Evolutionary conservation across 768 basidiomycete genomes (phyloP), one percentile per base, ranked within the genome.

Genomic region (Suillus americanus): DNA sequence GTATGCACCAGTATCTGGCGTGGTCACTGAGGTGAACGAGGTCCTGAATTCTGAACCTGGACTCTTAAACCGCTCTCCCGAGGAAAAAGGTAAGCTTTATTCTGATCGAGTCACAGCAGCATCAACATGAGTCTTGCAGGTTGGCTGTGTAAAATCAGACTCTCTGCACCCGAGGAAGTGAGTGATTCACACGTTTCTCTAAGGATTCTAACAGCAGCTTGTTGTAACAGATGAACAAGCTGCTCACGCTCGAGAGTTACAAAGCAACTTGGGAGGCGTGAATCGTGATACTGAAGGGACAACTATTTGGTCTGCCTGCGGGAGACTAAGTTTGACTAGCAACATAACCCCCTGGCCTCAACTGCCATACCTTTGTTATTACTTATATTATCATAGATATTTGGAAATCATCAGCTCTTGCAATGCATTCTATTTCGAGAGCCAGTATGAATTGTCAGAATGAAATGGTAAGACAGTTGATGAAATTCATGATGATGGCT

Each of bases 1-100:
- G 93, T 99, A 92, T 77, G 94, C 97, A 5, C 97, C 97, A 35
- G 85, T 99, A 25, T 94, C 94, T 3, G 97, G 97, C 10, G 84
- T 82, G 6, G 80, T 99, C 23, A 80, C 86, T 65, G 89, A 89
- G 72, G 86, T 98, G 71, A 99, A 99, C 77, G 81, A 87, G 62
- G 75, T 67, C 12, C 82, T 99, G 53, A 79, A 83, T 40, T 79
- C 75, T 8, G 79, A 89, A 73, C 95, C 97, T 2, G 85, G 88
- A 23, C 79, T 98, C 48, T 79, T 99, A 60, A 99, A 99, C 84
- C 94, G 93, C 76, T 89, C 89, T 12, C 86, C 95, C 0, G 91
- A 96, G 73, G 83, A 85, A 30, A 80, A 92, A 73, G 97, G 97
- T 95, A 68, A 69, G 84, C 68, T 38, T 33, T 10, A 23, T 51